Percentiles rank a stretch among this genome's conserved stretches.
Conservation (phyloP, 192 early-diverging fungal genomes). For the Phlyctochytrium bullatum region DNA sequence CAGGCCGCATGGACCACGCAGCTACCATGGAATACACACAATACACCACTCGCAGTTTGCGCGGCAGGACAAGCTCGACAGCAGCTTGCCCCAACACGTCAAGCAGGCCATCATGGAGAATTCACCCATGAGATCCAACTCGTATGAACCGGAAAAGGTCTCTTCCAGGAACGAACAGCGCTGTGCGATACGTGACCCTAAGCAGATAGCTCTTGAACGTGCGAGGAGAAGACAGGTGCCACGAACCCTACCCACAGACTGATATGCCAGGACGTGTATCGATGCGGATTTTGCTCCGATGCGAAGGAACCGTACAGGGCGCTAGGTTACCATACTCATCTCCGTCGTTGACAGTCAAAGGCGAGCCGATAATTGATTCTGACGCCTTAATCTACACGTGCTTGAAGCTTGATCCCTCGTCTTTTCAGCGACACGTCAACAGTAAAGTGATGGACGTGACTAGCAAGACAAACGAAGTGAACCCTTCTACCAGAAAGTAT, state of each 20-base stretch:
- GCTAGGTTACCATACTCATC: constrained; percentile 25
- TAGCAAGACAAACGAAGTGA: constrained; percentile 19
- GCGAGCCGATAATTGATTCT: constrained; percentile 44
- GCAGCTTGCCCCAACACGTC: constrained; percentile 24
- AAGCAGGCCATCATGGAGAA: constrained; percentile 42
- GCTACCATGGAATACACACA: constrained; percentile 24
- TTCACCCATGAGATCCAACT: constrained; percentile 18
- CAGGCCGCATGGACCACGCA: background rate
- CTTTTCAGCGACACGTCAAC: constrained; percentile 20
- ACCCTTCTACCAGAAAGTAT: constrained; percentile 22
- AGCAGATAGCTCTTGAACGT: constrained; percentile 17
- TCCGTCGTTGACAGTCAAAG: constrained; percentile 12
- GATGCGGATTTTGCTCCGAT: constrained; percentile 47
- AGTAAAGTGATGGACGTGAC: constrained; percentile 14
- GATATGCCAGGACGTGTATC: constrained; percentile 31
- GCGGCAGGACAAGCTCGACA: constrained; percentile 14
- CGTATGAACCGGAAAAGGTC: constrained; percentile 40
- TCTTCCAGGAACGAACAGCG: constrained; percentile 33
- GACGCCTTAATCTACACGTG: constrained; percentile 36
- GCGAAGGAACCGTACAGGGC: constrained; percentile 49
- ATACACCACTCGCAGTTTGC: constrained; percentile 21
- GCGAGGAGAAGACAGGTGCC: constrained; percentile 23
- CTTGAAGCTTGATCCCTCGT: constrained; percentile 36
- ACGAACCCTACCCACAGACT: background rate
- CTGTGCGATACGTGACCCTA: constrained; percentile 26